Percentiles rank a stretch among this genome's conserved stretches.
Conservation (phyloP, 1,284 basidiomycete genomes). For the Pulchroboletus neoregius region DNA sequence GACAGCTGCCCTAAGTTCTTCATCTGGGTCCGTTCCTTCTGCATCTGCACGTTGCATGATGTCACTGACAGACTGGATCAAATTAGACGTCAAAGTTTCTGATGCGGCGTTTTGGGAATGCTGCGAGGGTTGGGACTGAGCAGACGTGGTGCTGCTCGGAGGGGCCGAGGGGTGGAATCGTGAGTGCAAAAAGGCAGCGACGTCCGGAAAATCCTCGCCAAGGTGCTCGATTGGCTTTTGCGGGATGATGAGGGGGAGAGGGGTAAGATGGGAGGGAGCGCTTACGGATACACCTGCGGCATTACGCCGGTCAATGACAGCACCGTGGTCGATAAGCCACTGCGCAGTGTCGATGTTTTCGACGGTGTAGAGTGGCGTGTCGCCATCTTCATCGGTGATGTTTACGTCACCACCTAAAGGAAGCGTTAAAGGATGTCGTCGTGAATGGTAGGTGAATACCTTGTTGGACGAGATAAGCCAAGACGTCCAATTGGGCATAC, state of each 20-base stretch:
- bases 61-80: conserved; percentile 62
- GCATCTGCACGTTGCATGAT: conserved; percentile 65
- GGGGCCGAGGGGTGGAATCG: conserved; percentile 32
- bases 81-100: conserved; percentile 61
- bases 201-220: conserved; percentile 75
- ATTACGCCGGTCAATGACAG: conserved; percentile 60
- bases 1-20: conserved; percentile 55
- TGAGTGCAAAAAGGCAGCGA: conserved; percentile 65
- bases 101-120: conserved; percentile 67
- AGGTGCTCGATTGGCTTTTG: conserved; percentile 71
- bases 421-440: conserved; percentile 6
- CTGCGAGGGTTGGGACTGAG: conserved; percentile 49
- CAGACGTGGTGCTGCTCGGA: conserved; percentile 16
- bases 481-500: conserved; percentile 74
- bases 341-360: conserved; percentile 77
- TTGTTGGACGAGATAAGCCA: conserved; percentile 74
- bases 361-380: conserved; percentile 89
- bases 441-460: conserved; percentile 40
- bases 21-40: conserved; percentile 59
- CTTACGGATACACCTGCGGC: conserved; percentile 73
- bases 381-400: conserved; percentile 80
- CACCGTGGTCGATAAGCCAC: conserved; percentile 81
- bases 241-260: conserved; percentile 5
- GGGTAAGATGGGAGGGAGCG: conserved; percentile 8
- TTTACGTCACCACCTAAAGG: conserved; percentile 80